Evolutionary conservation across 257 asterid genomes (phyloP).

Genomic region (Ilex asprella): DNA sequence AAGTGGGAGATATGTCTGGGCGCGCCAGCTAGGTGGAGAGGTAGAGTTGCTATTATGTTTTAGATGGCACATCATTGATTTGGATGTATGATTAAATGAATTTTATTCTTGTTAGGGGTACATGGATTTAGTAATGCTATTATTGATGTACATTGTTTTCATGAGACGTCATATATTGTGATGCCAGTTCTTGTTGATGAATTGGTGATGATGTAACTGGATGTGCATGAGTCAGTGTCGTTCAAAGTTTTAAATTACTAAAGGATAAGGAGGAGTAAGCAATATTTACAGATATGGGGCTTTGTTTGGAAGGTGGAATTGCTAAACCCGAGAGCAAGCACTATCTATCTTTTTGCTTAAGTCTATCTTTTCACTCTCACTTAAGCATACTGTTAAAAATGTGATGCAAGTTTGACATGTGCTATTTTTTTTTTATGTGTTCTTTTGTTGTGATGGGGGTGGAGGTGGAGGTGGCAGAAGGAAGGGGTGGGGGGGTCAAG

Average conservation of each 20-base stretch:
- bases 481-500: too few relatives aligned
- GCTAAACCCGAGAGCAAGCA: too few relatives aligned
- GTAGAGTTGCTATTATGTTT: conserved; percentile 25
- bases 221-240: not conserved
- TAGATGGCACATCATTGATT: not conserved
- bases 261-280: too few relatives aligned
- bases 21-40: conserved; percentile 99
- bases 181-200: not conserved
- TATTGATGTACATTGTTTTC: not conserved
- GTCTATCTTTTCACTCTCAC: too few relatives aligned
- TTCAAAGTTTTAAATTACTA: not conserved
- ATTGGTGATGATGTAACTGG: not conserved
- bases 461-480: too few relatives aligned
- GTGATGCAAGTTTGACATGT: too few relatives aligned
- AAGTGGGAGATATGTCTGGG: conserved; percentile 76
- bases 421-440: too few relatives aligned
- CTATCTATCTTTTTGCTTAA: too few relatives aligned
- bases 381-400: too few relatives aligned
- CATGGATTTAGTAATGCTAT: not conserved
- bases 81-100: not conserved
- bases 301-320: too few relatives aligned
- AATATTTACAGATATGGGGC: too few relatives aligned
- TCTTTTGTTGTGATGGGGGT: too few relatives aligned
- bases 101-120: not conserved
- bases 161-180: not conserved